Conservation (phyloP, 140 eudicot genomes). For the Oenanthe javanica region DNA sequence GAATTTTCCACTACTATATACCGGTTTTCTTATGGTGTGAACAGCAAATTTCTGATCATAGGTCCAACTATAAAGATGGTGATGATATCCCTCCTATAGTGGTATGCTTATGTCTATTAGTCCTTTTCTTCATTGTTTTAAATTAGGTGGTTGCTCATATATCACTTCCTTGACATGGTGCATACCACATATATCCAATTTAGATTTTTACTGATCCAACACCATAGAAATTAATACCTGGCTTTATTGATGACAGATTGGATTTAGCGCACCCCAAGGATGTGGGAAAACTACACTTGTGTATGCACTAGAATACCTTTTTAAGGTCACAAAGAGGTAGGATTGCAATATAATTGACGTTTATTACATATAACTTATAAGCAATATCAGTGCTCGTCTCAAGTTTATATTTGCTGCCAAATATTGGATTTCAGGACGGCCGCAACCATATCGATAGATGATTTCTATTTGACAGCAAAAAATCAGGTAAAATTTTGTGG, state of each 20-base stretch:
- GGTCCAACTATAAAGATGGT: conserved; percentile 57
- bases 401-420: conserved; percentile 13
- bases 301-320: conserved; percentile 77
- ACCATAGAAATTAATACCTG: conserved; percentile 1
- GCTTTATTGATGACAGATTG: conserved; percentile 57
- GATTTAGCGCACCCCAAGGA: conserved; percentile 99
- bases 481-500: conserved; percentile 49
- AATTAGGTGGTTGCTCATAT: not conserved
- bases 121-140: not conserved
- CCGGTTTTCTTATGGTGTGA: conserved; percentile 97
- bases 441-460: conserved; percentile 90
- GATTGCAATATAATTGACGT: conserved; percentile 25
- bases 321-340: conserved; percentile 73
- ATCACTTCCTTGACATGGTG: not conserved
- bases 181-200: not conserved
- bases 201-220: not conserved
- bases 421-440: conserved; percentile 56
- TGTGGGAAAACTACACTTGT: conserved; percentile 99
- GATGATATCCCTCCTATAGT: conserved; percentile 88
- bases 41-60: conserved; percentile 64
- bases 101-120: conserved; percentile 34
- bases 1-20: conserved; percentile 84
- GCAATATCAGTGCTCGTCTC: conserved; percentile 12
- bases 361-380: conserved; percentile 9
- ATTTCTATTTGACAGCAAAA: conserved; percentile 80